Base-by-base conservation (phyloP, 192 early-diverging fungal species). In the Gigaspora rosea region DNA sequence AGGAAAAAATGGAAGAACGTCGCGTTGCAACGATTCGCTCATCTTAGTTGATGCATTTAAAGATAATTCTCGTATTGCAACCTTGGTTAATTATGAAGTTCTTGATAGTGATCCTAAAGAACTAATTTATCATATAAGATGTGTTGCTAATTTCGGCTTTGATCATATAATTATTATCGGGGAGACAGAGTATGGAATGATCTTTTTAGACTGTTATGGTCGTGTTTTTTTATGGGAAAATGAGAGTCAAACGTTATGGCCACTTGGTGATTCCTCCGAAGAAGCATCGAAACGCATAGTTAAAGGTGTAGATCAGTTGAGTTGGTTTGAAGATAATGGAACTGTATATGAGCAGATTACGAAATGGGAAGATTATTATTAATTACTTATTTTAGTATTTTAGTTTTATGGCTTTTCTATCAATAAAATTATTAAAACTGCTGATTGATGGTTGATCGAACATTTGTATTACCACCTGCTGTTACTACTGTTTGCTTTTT, bases 31-130 rank as follows among this genome's bases (percentile, higher is more conserved):
- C 65, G 35, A 67, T 67, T 35, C 65, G 35, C 65, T 67, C 65
- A 67, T 67, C n/a, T 67, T 67, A 67, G 65, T 67, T 36, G 65
- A 67, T 67, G 35, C 65, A 67, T 67, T 67, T 67, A 36, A 67
- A 67, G 65, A 67, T 67, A 67, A 67, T 35, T 67, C 65, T 67
- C 65, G 65, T 67, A 67, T 67, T 67, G 65, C 65, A 67, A 67
- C 65, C 46, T 67, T 36, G 0, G 35, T 67, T 35, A 32, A 67
- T 67, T 67, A 35, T 35, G 35, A 67, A 35, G 35, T 67, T 67
- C 65, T 67, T 67, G 65, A 67, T 67, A 48, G 65, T 67, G 65
- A 67, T 36, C 65, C 65, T 35, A 67, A 67, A 67, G 65, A 67
- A 67, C 65, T 67, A 67, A 67, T 67, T 67, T 67, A 67, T 36